These are phyloP conservation scores for Nemania sp. DNA, from an alignment of 2,329 filamentous ascomycete species.

Conservation along the genomic window DNA sequence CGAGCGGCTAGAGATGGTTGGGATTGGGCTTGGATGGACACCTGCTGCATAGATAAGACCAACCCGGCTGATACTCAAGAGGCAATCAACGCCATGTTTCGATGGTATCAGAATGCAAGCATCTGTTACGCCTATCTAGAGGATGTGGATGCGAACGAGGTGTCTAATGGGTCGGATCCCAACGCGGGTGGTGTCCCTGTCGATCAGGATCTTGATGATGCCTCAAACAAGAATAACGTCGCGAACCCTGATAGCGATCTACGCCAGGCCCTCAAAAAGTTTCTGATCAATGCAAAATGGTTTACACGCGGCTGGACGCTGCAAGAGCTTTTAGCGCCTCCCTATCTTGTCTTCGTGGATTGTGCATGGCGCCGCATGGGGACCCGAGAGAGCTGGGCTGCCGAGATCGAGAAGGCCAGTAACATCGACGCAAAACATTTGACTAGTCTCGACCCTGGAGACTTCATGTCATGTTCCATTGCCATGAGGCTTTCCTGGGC, in stretches of 20 bases:
- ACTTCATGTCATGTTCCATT: conserved; percentile 22
- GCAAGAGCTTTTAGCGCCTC: conserved; percentile 4
- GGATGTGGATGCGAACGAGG: conserved; percentile 9
- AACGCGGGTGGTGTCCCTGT: background rate
- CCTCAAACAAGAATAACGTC: conserved; percentile 2
- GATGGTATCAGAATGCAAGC: conserved; percentile 18
- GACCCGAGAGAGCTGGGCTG: conserved; percentile 6
- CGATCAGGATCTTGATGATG: conserved; percentile 5
- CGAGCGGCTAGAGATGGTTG: conserved; percentile 18
- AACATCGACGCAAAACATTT: conserved; percentile 12
- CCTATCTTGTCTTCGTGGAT: conserved; percentile 15
- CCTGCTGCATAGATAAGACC: conserved; percentile 24
- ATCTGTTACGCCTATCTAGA: conserved; percentile 20
- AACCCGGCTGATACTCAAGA: conserved; percentile 10
- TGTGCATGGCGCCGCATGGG: conserved; percentile 1
- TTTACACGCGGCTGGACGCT: conserved; percentile 4
- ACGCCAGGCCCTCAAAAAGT: background rate
- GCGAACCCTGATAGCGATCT: background rate
- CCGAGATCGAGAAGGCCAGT: conserved; percentile 5
- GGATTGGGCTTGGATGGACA: conserved; percentile 23
- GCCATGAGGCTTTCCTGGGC: conserved; percentile 36
- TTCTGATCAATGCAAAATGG: conserved; percentile 12
- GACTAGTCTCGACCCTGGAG: background rate
- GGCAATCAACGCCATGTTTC: conserved; percentile 23
- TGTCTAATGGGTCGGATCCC: background rate